A percentile compares a stretch with the other conserved stretches of the same genome.
Evolutionary conservation across 345 rosid genomes (phyloP).

Genomic region (Kernera saxatilis): DNA sequence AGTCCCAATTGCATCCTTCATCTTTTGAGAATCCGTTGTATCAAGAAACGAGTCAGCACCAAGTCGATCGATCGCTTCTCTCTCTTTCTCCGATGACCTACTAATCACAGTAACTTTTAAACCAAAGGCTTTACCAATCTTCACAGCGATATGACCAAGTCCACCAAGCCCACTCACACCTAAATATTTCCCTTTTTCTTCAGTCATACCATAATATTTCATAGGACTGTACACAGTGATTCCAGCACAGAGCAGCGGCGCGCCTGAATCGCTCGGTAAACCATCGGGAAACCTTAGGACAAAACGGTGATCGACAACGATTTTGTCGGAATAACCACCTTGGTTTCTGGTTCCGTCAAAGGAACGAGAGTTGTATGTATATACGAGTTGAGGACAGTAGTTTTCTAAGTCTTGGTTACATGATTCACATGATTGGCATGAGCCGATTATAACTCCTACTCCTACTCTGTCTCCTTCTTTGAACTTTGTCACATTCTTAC

Average conservation of each 20-base stretch:
- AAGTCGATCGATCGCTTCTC: constrained; percentile 22
- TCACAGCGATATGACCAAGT: constrained; percentile 86
- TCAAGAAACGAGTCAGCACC: constrained; percentile 42
- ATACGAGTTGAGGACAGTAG: constrained; percentile 38
- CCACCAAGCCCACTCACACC: constrained; percentile 92
- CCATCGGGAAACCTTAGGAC: constrained; percentile 45
- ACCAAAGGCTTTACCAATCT: constrained; percentile 81
- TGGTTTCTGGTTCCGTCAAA: constrained; percentile 47
- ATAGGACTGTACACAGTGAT: constrained; percentile 67
- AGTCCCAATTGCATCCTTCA: constrained; percentile 63
- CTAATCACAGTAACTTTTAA: constrained; percentile 84
- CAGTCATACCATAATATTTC: constrained; percentile 36
- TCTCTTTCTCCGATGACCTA: constrained; percentile 37
- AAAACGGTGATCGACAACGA: constrained; percentile 50
- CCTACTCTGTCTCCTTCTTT: constrained; percentile 55
- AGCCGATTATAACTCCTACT: constrained; percentile 50
- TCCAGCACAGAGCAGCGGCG: constrained; percentile 71
- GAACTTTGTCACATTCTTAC: constrained; percentile 45
- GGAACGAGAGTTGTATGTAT: constrained; percentile 34
- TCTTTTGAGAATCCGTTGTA: constrained; percentile 49
- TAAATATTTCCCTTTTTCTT: constrained; percentile 25
- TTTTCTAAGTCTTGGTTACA: constrained; percentile 50
- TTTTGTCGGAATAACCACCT: constrained; percentile 54
- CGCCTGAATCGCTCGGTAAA: constrained; percentile 47
- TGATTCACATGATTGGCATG: constrained; percentile 44